Evolutionary conservation across 2,329 filamentous ascomycete species (phyloP), one percentile per base, ranked within the genome.

Genomic region (Elsinoe necatrix): DNA sequence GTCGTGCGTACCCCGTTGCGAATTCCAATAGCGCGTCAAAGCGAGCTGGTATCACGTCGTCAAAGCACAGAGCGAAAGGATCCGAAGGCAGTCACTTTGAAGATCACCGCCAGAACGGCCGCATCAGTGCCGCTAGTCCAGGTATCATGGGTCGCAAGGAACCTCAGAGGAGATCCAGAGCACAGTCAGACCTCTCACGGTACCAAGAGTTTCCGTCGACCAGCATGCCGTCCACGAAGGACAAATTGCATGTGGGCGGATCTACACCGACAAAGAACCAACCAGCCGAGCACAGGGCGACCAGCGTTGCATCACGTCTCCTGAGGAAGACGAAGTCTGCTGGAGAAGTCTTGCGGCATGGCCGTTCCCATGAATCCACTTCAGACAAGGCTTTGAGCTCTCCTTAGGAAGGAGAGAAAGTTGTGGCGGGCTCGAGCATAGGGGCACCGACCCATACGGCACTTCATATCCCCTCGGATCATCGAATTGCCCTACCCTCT

Each of bases 1-100:
- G 72, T 5, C 74, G 78, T 58, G 78, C 79, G n/a, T 73, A 73
- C 55, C 72, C 72, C 34, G 71, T 54, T n/a, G 34, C 51, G 50
- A 29, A 12, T 50, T 25, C 16, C 54, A 50, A 27, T 25, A 35
- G 9, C 7, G n/a, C 29, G 39, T 7, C 6, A 12, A 31, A 47
- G 1, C 20, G 18, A 9, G 34, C 47, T 25, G 42, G 23, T n/a
- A 14, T 47, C 21, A 41, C 43, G n/a, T 12, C 34, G 16, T 18
- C 8, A 21, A 42, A 27, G 25, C 57, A 45, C 5, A 16, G 27
- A 23, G 61, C 59, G 8, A 63, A 63, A 11, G 62, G 60, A 45
- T 65, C 62, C 3, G 66, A 70, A 57, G 67, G 67, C 9, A 68
- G 67, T 51, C 66, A 70, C 56, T 64, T 70, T 20, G 66, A 66